Percentiles rank a stretch among this genome's conserved stretches.
These are phyloP conservation scores for Penicillium riverlandense DNA, from an alignment of 495 filamentous ascomycete genomes.

Conservation along the genomic window DNA sequence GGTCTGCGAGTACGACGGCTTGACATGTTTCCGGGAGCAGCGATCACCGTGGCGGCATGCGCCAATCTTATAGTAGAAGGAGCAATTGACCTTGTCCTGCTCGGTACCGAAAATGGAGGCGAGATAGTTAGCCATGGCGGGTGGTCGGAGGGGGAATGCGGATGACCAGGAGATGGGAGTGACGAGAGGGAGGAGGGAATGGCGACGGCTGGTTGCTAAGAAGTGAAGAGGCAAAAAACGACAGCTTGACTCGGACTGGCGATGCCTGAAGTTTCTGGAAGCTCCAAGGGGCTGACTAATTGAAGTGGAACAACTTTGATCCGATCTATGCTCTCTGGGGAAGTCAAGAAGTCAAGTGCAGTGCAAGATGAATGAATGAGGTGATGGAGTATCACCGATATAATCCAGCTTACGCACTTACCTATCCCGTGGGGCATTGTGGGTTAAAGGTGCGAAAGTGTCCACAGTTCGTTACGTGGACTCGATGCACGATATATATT, in stretches of 20 bases:
- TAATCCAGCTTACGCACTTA: too few species aligned
- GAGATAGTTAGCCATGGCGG: conserved; percentile 86
- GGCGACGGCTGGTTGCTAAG: neutral
- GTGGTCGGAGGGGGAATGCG: neutral
- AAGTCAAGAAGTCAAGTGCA: too few species aligned
- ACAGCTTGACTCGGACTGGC: conserved; percentile 6
- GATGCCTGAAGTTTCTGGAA: conserved; percentile 40
- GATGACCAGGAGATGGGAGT: neutral
- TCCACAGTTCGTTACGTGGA: too few species aligned
- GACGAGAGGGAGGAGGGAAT: neutral
- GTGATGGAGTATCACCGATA: too few species aligned
- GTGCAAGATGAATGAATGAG: too few species aligned
- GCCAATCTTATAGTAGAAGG: conserved; percentile 95
- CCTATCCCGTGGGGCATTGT: too few species aligned
- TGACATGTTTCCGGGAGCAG: conserved; percentile 96
- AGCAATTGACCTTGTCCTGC: conserved; percentile 90
- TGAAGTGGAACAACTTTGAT: conserved; percentile 7
- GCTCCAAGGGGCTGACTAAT: conserved; percentile 30
- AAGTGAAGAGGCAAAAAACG: conserved; percentile 1
- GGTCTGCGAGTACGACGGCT: conserved; percentile 95
- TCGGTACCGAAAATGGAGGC: conserved; percentile 99
- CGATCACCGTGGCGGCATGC: conserved; percentile 97
- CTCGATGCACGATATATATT: too few species aligned
- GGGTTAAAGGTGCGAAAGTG: too few species aligned
- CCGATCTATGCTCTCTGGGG: conserved; percentile 5